These are phyloP conservation scores for Nicotiana sylvestris DNA, from an alignment of 257 asterid genomes.

Conservation along the genomic window DNA sequence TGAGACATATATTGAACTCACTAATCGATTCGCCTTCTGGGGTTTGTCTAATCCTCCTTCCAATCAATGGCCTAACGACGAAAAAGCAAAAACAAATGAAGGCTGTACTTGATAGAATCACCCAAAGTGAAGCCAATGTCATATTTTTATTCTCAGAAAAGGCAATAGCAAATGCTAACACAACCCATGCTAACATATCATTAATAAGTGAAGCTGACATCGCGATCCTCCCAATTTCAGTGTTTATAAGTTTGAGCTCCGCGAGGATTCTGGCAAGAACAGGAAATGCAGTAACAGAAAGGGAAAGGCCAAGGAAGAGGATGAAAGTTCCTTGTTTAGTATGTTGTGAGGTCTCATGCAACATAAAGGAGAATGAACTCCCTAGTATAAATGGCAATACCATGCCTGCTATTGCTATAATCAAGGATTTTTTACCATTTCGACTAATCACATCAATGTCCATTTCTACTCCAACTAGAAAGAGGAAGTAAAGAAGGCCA, in stretches of 20 bases:
- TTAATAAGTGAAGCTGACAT: constrained; percentile 89
- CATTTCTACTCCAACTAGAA: constrained; percentile 92
- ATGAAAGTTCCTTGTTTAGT: constrained; percentile 67
- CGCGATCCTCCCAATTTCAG: constrained; percentile 75
- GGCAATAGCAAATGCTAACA: constrained; percentile 79
- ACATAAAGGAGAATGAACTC: constrained; percentile 48
- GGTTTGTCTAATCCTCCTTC: constrained; percentile 42
- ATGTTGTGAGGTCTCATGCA: constrained; percentile 41
- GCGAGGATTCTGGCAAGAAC: constrained; percentile 90
- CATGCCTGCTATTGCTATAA: constrained; percentile 73
- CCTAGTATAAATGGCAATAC: constrained; percentile 72
- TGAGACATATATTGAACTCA: constrained; percentile 64
- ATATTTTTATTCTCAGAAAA: constrained; percentile 63
- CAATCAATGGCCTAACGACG: constrained; percentile 48
- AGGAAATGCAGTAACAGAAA: constrained; percentile 86
- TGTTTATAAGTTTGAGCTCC: constrained; percentile 85
- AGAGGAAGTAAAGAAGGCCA: constrained; percentile 86
- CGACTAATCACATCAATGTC: constrained; percentile 71
- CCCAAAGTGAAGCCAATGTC: constrained; percentile 71
- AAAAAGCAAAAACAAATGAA: constrained; percentile 56
- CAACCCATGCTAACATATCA: constrained; percentile 89
- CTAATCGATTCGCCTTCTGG: constrained; percentile 79
- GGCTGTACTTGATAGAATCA: constrained; percentile 51
- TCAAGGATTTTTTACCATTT: constrained; percentile 58
- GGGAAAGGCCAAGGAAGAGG: constrained; percentile 83